A percentile compares a stretch with the other conserved stretches of the same genome.
These are phyloP conservation scores for Botrytis sinoallii DNA, from an alignment of 2,329 filamentous ascomycete genomes.

Conservation along the genomic window DNA sequence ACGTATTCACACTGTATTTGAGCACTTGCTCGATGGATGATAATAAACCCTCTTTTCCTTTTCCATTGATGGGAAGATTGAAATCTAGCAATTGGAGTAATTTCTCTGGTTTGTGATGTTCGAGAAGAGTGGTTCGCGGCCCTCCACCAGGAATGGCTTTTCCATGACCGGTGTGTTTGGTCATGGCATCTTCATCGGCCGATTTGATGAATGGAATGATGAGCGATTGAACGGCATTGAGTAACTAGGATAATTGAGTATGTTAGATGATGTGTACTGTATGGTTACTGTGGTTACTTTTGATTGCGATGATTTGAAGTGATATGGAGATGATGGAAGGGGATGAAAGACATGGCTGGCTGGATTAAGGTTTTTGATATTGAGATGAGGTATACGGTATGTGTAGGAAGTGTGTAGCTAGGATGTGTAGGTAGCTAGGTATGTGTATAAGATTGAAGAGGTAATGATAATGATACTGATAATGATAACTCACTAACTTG, in stretches of 20 bases:
- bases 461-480: not conserved
- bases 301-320: not conserved
- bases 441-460: not conserved
- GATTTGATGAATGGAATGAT: conserved; percentile 68
- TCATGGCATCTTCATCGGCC: conserved; percentile 62
- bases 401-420: not conserved
- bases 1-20: conserved; percentile 92
- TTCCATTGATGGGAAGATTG: conserved; percentile 55
- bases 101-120: conserved; percentile 57
- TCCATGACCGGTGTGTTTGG: conserved; percentile 52
- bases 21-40: conserved; percentile 68
- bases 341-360: not conserved
- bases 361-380: conserved; percentile 2
- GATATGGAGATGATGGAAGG: not conserved
- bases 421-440: not conserved
- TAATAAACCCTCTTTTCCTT: conserved; percentile 71
- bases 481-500: not conserved
- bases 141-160: conserved; percentile 41
- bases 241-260: conserved; percentile 50
- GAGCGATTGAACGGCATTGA: conserved; percentile 63
- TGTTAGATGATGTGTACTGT: conserved; percentile 18
- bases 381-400: not conserved
- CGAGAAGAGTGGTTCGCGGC: conserved; percentile 58
- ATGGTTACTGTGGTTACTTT: not conserved
- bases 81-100: conserved; percentile 55